Evolutionary conservation across 495 filamentous ascomycete genomes (phyloP).

Genomic region (Neurospora sp.): DNA sequence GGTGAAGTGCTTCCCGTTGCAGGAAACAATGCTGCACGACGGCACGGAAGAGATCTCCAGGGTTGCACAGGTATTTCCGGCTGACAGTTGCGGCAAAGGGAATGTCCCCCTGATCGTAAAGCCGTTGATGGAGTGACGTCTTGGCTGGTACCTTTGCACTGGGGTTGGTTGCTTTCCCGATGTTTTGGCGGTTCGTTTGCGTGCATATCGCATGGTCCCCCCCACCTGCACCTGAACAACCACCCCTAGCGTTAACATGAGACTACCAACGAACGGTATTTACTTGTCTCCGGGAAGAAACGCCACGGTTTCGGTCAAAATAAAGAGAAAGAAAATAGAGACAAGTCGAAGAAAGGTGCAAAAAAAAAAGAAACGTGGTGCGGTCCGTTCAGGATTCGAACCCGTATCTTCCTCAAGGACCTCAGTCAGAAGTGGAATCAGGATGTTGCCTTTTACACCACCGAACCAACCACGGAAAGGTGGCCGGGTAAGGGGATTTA

Average conservation of each 20-base stretch:
- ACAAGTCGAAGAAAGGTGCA: not conserved
- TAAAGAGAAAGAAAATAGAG: rapidly evolving
- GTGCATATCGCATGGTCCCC: no score
- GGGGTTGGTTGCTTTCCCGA: no score
- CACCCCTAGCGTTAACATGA: no score
- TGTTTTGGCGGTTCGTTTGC: no score
- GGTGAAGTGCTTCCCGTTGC: not conserved
- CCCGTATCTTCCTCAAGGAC: not conserved
- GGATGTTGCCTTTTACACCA: not conserved
- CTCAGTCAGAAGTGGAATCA: not conserved
- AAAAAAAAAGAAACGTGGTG: not conserved
- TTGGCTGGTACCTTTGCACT: no score
- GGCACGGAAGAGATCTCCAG: not conserved
- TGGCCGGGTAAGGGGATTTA: not conserved
- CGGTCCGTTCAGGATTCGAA: not conserved
- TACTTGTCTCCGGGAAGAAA: not conserved
- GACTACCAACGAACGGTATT: no score
- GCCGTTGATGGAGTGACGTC: not conserved
- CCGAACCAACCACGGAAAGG: not conserved
- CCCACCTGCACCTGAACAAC: no score
- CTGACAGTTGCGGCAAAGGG: not conserved
- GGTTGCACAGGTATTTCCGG: not conserved
- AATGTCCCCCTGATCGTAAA: not conserved
- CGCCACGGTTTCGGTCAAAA: rapidly evolving
- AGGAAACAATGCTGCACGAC: not conserved